phyloP scores from a whole-genome alignment of 2,329 filamentous ascomycete genomes.

The Esteya vermicola region DNA sequence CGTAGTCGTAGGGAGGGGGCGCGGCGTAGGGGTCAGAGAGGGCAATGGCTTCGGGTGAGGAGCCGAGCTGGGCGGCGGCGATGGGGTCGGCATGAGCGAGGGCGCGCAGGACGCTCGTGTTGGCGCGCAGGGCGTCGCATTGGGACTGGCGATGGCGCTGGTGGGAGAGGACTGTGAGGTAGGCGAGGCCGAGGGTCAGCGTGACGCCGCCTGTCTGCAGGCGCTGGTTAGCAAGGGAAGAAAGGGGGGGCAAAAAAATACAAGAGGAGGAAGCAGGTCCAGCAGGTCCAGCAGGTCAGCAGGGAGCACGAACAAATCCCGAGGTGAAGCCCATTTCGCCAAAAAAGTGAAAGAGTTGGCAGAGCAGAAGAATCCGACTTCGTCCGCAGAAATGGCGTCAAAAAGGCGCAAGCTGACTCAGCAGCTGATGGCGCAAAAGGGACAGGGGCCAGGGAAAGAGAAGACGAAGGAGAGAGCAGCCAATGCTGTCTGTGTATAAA shows the following conservation, averaged over 20 bases:
- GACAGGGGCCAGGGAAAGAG: neutral
- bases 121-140: constrained; percentile 39
- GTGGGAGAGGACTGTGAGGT: constrained; percentile 57
- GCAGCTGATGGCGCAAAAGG: neutral
- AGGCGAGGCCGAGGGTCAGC: constrained; percentile 58
- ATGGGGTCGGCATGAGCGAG: constrained; percentile 29
- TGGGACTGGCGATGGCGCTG: constrained; percentile 51
- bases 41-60: constrained; percentile 20
- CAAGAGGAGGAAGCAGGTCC: neutral
- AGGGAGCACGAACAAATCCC: constrained; percentile 48
- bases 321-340: constrained; percentile 54
- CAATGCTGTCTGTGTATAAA: too few relatives aligned
- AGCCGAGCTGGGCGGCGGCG: constrained; percentile 15
- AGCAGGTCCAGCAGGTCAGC: neutral
- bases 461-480: too few relatives aligned
- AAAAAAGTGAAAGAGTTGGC: neutral
- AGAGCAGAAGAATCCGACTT: neutral
- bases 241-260: neutral
- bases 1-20: too few relatives aligned
- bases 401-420: too few relatives aligned
- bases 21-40: too few relatives aligned
- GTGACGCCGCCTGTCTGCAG: constrained; percentile 59
- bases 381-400: too few relatives aligned
- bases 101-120: constrained; percentile 37
- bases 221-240: constrained; percentile 7